Evolutionary conservation across 163 green algal species (phyloP).

Genomic region (Scenedesmus sp.): DNA sequence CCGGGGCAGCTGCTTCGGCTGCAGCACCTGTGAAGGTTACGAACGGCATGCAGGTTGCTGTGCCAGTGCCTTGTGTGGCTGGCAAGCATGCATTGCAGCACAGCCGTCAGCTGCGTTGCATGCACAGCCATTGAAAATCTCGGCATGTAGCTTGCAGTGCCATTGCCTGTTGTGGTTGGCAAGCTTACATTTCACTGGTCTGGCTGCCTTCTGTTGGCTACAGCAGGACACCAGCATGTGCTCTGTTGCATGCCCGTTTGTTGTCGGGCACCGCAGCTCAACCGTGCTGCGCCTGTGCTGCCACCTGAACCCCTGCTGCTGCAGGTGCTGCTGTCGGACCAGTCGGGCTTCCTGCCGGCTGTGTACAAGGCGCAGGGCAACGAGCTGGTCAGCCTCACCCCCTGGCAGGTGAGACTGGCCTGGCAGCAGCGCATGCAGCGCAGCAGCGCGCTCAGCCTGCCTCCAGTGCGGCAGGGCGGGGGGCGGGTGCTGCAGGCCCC

Average conservation of each 20-base stretch:
- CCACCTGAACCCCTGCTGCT: background rate
- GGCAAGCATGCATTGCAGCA: too few species aligned
- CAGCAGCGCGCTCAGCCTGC: background rate
- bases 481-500: too few species aligned
- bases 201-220: too few species aligned
- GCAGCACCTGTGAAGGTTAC: background rate
- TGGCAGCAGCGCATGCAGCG: background rate
- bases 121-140: too few species aligned
- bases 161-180: too few species aligned
- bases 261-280: too few species aligned
- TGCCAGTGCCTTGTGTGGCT: too few species aligned
- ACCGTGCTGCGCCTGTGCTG: background rate
- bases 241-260: background rate
- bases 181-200: too few species aligned
- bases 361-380: constrained; percentile 2
- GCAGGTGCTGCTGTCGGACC: constrained; percentile 45
- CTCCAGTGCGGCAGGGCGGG: too few species aligned
- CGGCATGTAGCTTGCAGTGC: too few species aligned
- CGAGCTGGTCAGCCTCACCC: constrained; percentile 26
- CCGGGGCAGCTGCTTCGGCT: background rate
- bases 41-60: background rate
- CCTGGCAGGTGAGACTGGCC: constrained; percentile 29
- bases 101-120: too few species aligned
- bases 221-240: background rate
- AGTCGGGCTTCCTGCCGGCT: constrained; percentile 24